Evolutionary conservation across 2,329 filamentous ascomycete genomes (phyloP).

Genomic region (Nemania sp.): DNA sequence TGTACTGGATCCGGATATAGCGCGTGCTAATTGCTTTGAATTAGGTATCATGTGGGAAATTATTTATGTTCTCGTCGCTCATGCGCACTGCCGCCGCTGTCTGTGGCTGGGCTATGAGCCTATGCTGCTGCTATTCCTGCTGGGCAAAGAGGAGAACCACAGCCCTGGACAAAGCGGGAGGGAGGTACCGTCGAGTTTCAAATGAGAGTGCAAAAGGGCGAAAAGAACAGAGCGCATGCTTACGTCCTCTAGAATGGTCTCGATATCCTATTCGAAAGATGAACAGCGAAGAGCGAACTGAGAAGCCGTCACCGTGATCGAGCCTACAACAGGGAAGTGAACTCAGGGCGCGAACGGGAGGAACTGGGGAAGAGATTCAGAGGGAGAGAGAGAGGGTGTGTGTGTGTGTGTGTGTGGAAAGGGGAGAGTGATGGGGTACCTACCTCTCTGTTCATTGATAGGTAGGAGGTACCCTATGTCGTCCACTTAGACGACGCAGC

Average conservation of each 20-base stretch:
- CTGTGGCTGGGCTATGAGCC: not conserved
- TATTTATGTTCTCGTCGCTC: slow-evolving; percentile 27
- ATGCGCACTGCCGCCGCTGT: slow-evolving; percentile 19
- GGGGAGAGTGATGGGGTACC: slow-evolving; percentile 8
- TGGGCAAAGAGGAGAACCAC: slow-evolving; percentile 13
- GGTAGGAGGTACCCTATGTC: not conserved
- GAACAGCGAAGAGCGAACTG: slow-evolving; percentile 16
- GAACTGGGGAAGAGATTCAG: slow-evolving; percentile 7
- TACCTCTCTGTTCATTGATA: not conserved
- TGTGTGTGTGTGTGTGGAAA: slow-evolving; percentile 5
- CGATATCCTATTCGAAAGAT: slow-evolving; percentile 12
- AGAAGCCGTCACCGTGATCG: slow-evolving; percentile 19
- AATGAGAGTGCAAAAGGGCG: slow-evolving; percentile 22
- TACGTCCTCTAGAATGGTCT: slow-evolving; percentile 17
- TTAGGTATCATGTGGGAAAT: slow-evolving; percentile 24
- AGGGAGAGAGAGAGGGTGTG: too few relatives aligned
- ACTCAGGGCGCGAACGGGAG: slow-evolving; percentile 25
- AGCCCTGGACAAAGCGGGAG: slow-evolving; percentile 17
- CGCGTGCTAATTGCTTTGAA: slow-evolving; percentile 8
- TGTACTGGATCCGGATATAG: slow-evolving; percentile 13
- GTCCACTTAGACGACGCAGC: not conserved
- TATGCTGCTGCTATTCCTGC: too few relatives aligned
- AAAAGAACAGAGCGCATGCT: slow-evolving; percentile 17
- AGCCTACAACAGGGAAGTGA: slow-evolving; percentile 6
- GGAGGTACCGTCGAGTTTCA: slow-evolving; percentile 18